These are phyloP conservation scores for Lactarius hatsudake DNA, from an alignment of 768 basidiomycete species.

Conservation along the genomic window DNA sequence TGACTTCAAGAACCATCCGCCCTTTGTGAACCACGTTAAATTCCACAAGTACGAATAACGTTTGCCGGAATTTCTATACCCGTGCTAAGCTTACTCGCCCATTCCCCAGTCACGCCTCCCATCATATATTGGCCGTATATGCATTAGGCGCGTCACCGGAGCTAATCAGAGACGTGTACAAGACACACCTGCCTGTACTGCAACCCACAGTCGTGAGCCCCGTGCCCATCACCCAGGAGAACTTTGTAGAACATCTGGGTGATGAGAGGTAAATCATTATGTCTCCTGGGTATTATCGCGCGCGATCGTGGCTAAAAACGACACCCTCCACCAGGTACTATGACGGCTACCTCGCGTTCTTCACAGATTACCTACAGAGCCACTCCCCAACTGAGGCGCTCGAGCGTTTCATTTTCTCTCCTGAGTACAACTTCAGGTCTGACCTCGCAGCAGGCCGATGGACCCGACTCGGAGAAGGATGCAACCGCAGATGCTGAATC, in stretches of 20 bases:
- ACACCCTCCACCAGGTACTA: slow-evolving; percentile 45
- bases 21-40: background rate
- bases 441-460: slow-evolving; percentile 24
- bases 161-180: slow-evolving; percentile 42
- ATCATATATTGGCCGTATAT: slow-evolving; percentile 58
- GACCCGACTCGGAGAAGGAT: slow-evolving; percentile 21
- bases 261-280: slow-evolving; percentile 47
- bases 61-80: background rate
- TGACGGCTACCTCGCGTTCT: slow-evolving; percentile 56
- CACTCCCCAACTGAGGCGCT: slow-evolving; percentile 44
- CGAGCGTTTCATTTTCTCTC: slow-evolving; percentile 61
- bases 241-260: slow-evolving; percentile 54
- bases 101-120: slow-evolving; percentile 49
- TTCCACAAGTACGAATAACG: slow-evolving; percentile 5
- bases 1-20: background rate
- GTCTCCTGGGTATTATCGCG: background rate
- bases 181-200: slow-evolving; percentile 38
- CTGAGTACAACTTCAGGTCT: slow-evolving; percentile 44
- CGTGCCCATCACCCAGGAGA: slow-evolving; percentile 42
- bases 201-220: slow-evolving; percentile 42
- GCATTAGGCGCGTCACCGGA: slow-evolving; percentile 50
- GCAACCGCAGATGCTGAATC: slow-evolving; percentile 54
- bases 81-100: background rate
- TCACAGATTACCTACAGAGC: slow-evolving; percentile 39
- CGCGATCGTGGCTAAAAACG: background rate